Base-by-base conservation (phyloP, 2,329 filamentous ascomycete genomes). In the Mycosphaerella sp. region DNA sequence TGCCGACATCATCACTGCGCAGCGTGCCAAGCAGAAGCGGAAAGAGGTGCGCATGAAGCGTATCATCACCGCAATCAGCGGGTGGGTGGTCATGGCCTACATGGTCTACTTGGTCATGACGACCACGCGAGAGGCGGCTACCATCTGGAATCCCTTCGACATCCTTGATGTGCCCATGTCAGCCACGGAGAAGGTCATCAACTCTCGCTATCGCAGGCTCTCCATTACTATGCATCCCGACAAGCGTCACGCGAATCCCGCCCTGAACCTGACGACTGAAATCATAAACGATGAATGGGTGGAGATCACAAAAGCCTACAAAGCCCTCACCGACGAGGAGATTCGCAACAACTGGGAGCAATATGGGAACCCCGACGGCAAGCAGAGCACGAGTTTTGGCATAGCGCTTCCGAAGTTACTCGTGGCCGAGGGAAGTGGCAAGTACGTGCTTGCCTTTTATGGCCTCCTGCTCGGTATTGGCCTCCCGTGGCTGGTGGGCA, bases 331-430 rank as follows among this genome's bases (percentile, higher is more conserved):
- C 4, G 93, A 98, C 68, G 95, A 98, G 74, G 93, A 97, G 41
- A 81, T 97, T 57, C 87, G 93, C 67, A 95, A 95, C 74, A 98
- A 98, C 76, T 98, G 88, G 73, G 84, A 95, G 50, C 87, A 95
- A 71, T 98, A 87, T 67, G 93, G 93, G 53, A 90, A 98, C 71
- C 93, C 93, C 6, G 93, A 98, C 70, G 93, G 93, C 69, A 97
- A 96, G 79, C 93, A 98, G 75, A 92, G 90, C 70, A 93, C 91
- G 73, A 96, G 90, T 74, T 97, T 98, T 67, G 92, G 93, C 60
- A 98, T 98, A 62, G 93, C 92, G 44, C 80, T 98, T 44, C 93
- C 93, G 44, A 86, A 93, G 70, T 89, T 93, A 73, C 90, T 98
- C 65, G 81, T 98, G 52, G 87, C 88, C 11, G 89, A 96, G 62